These are phyloP conservation scores for Rhododendron williamsianum DNA, from an alignment of 148 eudicot species.

Conservation along the genomic window DNA sequence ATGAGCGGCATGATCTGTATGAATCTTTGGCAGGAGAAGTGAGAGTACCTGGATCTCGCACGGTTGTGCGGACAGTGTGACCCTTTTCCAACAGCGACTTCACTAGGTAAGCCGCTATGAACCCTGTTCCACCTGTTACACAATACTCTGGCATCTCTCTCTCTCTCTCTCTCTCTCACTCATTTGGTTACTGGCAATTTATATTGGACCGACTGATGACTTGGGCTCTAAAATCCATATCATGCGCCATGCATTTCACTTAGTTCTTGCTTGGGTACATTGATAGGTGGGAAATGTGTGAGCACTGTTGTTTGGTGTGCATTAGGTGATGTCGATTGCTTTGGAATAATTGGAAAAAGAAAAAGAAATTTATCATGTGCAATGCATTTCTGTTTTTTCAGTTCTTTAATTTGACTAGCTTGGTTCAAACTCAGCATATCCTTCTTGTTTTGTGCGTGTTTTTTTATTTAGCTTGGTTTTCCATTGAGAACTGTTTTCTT, in stretches of 20 bases:
- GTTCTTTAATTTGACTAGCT: background rate
- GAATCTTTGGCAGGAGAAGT: background rate
- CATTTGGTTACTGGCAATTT: background rate
- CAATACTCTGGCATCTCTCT: constrained; percentile 68
- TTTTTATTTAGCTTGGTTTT: background rate
- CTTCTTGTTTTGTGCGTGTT: background rate
- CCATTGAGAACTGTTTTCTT: background rate
- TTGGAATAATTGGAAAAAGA: background rate
- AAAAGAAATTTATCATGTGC: background rate
- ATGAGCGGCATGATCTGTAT: background rate
- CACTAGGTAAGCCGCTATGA: constrained; percentile 74
- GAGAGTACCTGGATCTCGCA: constrained; percentile 70
- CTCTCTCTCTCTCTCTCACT: constrained; percentile 13
- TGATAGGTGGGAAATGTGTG: constrained; percentile 1
- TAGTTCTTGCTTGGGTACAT: background rate
- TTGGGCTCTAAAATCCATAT: background rate
- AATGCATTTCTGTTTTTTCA: background rate
- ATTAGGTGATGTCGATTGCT: background rate
- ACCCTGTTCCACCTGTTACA: constrained; percentile 93
- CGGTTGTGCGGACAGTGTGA: constrained; percentile 69
- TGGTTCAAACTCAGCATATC: background rate
- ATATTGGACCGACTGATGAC: background rate
- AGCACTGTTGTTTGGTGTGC: background rate
- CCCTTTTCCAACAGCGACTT: constrained; percentile 64
- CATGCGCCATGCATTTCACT: background rate